Evolutionary conservation across 768 basidiomycete genomes (phyloP).

Genomic region (Trametes maxima): DNA sequence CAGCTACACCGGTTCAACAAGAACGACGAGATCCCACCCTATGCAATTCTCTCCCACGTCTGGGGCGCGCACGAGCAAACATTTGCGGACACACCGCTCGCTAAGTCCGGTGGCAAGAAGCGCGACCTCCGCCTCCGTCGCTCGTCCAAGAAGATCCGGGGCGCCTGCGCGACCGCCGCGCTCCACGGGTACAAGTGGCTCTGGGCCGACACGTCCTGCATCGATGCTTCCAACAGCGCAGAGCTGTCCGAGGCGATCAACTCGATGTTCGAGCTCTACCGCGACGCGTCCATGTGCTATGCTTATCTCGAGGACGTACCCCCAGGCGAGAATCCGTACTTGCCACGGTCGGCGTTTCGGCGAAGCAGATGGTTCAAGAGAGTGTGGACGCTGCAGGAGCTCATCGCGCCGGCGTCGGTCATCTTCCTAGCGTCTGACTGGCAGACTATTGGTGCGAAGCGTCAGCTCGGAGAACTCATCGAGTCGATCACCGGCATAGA

Average conservation of each 20-base stretch:
- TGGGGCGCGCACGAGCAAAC: conserved; percentile 16
- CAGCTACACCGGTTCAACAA: neutral
- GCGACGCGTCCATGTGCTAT: conserved; percentile 15
- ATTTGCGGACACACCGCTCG: conserved; percentile 8
- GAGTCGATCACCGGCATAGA: conserved; percentile 13
- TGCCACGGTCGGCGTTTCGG: conserved; percentile 1
- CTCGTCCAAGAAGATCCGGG: conserved; percentile 7
- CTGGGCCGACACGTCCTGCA: conserved; percentile 20
- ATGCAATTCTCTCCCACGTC: conserved; percentile 19
- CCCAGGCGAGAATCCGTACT: conserved; percentile 3
- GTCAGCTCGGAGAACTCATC: conserved; percentile 8
- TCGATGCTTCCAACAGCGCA: conserved; percentile 17
- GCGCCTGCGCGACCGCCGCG: conserved; percentile 6
- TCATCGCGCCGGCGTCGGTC: conserved; percentile 15
- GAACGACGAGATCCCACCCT: neutral
- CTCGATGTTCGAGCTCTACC: conserved; percentile 13
- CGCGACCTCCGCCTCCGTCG: conserved; percentile 1
- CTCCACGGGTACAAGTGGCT: conserved; percentile 10
- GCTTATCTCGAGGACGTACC: conserved; percentile 17
- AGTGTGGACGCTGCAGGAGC: conserved; percentile 20
- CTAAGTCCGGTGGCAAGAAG: neutral
- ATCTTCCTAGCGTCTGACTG: conserved; percentile 14
- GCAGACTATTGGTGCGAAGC: conserved; percentile 8
- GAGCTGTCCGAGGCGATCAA: conserved; percentile 22
- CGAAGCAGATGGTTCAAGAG: conserved; percentile 9